Base-by-base conservation (phyloP, 2,329 filamentous ascomycete species). In the Calonectria pteridis region DNA sequence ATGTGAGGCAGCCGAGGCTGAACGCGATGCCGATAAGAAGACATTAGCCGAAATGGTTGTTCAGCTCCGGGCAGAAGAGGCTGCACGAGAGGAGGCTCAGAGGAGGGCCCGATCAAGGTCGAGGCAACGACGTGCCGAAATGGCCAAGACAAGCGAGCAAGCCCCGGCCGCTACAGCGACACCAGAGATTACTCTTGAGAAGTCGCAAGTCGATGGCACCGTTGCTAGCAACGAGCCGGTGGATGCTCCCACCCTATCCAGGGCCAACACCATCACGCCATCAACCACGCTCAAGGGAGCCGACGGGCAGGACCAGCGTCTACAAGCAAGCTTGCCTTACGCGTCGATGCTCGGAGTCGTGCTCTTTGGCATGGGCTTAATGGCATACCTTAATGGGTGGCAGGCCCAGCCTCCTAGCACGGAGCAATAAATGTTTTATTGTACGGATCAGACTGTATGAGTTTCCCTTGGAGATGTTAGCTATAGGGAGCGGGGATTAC, bases 331-430 rank as follows among this genome's bases (percentile, higher is more conserved):
- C 70, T 87, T 94, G 72, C 94, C 94, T 20, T 96, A 96, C 81
- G 93, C 93, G 50, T 95, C 94, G 2, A 95, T 96, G 90, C 85
- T 97, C 58, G 93, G 94, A 14, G 94, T 97, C 37, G 94, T 97
- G 31, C 84, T 97, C 70, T 86, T 97, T 74, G 94, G 94, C 37
- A 93, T 97, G 86, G 94, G 94, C 18, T 84, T 97, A 76, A 97
- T 97, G 94, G 94, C 94, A 51, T 96, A 95, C 84, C 89, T 97
- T 78, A 97, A 97, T 81, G 93, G 93, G 66, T 96, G 94, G 94
- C 93, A 95, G 79, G 50, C 81, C 28, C 79, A 84, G 66, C 80
- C 84, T 49, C 77, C 83, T 5, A 79, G 78, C 28, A 66, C 83
- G 62, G 84, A 85, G 71, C 78, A 80, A 80, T 85, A 77, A 82